Evolutionary conservation across 768 basidiomycete genomes (phyloP), one percentile per base, ranked within the genome.

Genomic region (Mycena indigotica): DNA sequence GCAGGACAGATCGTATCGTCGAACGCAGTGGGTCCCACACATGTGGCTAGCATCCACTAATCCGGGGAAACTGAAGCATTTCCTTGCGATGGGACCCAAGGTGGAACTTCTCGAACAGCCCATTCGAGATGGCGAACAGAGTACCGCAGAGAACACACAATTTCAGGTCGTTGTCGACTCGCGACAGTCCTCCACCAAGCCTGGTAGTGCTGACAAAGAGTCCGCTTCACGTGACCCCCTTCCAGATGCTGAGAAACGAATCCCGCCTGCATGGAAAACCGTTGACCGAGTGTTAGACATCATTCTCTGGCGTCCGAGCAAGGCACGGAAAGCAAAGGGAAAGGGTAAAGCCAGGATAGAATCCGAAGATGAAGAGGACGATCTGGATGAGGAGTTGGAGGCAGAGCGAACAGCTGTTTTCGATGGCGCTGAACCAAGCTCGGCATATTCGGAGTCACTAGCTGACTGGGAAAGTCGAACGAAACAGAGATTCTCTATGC

Each of bases 251-350:
- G 85, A 90, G 63, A 74, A 72, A 16, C 80, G 83, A 56, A 88
- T 98, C 21, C 93, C 94, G 5, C 74, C 73, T 1, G 77, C 83
- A 5, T 98, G 96, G 96, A 88, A 86, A 71, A 93, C 89, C 0
- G 78, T 93, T n/a, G 95, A 96, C 66, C 87, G 95, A n/a, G 79
- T 98, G 25, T 78, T 99, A 29, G 93, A 97, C 63, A 75, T 95
- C 23, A 73, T 84, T 40, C 71, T 95, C 17, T 88, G 88, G 83
- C 73, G 73, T 45, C 79, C 84, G 17, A 51, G 66, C 52, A 67
- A 67, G 64, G 55, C 12, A 23, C 45, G 57, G 53, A 66, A 49
- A 55, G 63, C 59, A 54, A 50, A 56, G 28, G 52, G 39, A 21
- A 66, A 57, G 57, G 39, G 62, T 41, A 52, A 65, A 66, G 57